Base-by-base conservation (phyloP, 345 rosid genomes). In the Clausena lansium region DNA sequence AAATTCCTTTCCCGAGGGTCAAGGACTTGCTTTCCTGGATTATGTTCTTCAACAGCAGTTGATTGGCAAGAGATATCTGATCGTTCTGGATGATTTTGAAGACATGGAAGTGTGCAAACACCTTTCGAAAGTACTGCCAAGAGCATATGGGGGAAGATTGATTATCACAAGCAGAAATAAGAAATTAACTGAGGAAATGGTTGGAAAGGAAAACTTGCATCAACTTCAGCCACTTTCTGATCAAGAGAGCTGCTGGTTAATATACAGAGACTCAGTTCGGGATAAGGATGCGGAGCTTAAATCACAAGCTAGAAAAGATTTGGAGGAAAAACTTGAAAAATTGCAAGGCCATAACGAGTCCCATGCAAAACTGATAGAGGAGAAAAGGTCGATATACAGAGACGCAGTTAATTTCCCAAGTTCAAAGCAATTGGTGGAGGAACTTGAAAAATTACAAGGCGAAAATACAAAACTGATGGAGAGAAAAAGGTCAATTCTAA, bases 101-200 rank as follows among this genome's bases (percentile, higher is more conserved):
- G 27, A 66, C 15, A 8, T 20, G n/a, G 41, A 66, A 66, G 41
- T 9, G 19, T 79, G 82, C 11, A 28, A 79, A 2, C 68, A 38
- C 61, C 74, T 64, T 9, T 76, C 59, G 4, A 27, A 80, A 15
- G 77, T 69, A 17, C 14, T 83, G 69, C 83, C 85, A 0, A 80
- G 58, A 36, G 85, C 79, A 10, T 47, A 27, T 41, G 81, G 81
- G 3, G 85, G 83, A 24, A 57, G 79, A 24, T 76, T 77, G 13
- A 36, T 83, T 33, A 67, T 80, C 13, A 77, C 81, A 1, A 77
- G 76, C 15, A 73, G 79, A 39, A 2, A 20, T 3, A 76, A 68
- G 61, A 22, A 76, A 77, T 13, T 62, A 3, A 35, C 35, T 22
- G 35, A 47, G 27, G 47, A 8, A 17, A 83, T 77, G 74, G 63